Conservation (phyloP, 139 green algal genomes). For the Chlamydomonas sp. region DNA sequence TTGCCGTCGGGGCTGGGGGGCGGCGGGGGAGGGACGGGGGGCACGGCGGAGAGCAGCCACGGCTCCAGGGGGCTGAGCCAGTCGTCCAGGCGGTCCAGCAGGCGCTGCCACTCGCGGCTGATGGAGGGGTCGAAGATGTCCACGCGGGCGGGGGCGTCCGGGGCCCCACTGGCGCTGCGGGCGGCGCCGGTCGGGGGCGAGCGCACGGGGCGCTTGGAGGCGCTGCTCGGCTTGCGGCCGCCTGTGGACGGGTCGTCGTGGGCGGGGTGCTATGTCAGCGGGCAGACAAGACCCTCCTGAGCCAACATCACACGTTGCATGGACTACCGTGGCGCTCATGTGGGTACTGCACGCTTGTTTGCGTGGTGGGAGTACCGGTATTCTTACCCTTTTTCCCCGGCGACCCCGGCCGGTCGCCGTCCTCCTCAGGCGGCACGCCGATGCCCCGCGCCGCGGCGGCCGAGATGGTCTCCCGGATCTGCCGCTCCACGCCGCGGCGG, state of each 20-base stretch:
- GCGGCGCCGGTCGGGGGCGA: neutral
- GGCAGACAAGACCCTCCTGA: no score
- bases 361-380: neutral
- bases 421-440: slow-evolving; percentile 7
- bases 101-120: neutral
- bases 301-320: no score
- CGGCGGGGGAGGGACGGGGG: neutral
- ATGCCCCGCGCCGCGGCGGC: slow-evolving; percentile 21
- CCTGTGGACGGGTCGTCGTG: no score
- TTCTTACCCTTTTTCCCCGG: slow-evolving; percentile 2
- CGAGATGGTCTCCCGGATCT: slow-evolving; percentile 46
- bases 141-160: neutral
- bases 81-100: slow-evolving; percentile 20
- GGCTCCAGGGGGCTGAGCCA: slow-evolving; percentile 6
- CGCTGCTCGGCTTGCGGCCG: neutral
- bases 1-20: neutral
- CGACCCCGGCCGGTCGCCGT: neutral
- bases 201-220: neutral
- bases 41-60: slow-evolving; percentile 14
- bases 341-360: neutral
- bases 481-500: slow-evolving; percentile 44
- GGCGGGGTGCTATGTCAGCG: no score
- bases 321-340: neutral
- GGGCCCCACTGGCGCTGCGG: neutral
- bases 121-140: slow-evolving; percentile 17